Base-by-base conservation (phyloP, 164 flowering plant species). In the Protea cynaroides region DNA sequence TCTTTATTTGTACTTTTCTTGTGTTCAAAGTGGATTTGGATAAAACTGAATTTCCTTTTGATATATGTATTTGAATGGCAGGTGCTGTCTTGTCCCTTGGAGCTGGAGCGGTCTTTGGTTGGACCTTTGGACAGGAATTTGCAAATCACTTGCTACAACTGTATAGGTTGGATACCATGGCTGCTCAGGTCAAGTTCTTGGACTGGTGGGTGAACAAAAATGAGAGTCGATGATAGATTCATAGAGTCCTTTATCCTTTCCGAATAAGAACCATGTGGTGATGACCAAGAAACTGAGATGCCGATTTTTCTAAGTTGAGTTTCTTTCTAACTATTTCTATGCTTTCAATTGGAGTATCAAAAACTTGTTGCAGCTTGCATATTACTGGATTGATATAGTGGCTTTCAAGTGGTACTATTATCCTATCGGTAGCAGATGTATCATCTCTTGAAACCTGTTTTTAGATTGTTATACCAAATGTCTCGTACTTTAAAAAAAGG, bases 201-300 rank as follows among this genome's bases (percentile, higher is more conserved):
- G 93, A 92, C 58, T 90, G 97, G 98, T 80, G 88, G 93, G 78
- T 78, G 70, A 71, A 65, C 34, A 89, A 86, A 71, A 59, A 65
- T 8, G 79, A 64, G 38, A 67, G 75, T 8, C 56, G 69, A 15
- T 65, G 76, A 13, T 81, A 50, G 14, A 9, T 15, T 17, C 1
- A 19, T 25, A 36, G 22, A 7, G n/a, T 40, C 49, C 34, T 40
- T 10, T 12, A 47, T 40, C 23, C n/a, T 15, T 49, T 49, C 17
- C 17, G 19, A 49, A 49, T 49, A 49, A 49, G 52, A 49, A 49
- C 17, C 6, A 49, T 18, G 17, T 14, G 52, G 18, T 49, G 52
- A 15, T 49, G 52, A 18, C n/a, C 18, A 49, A 49, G 34, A 4
- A 12, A 18, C 6, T 1, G 52, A 15, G 7, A 49, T 14, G n/a